Base-by-base conservation (phyloP, 257 asterid species). In the Jacaranda mimosifolia region DNA sequence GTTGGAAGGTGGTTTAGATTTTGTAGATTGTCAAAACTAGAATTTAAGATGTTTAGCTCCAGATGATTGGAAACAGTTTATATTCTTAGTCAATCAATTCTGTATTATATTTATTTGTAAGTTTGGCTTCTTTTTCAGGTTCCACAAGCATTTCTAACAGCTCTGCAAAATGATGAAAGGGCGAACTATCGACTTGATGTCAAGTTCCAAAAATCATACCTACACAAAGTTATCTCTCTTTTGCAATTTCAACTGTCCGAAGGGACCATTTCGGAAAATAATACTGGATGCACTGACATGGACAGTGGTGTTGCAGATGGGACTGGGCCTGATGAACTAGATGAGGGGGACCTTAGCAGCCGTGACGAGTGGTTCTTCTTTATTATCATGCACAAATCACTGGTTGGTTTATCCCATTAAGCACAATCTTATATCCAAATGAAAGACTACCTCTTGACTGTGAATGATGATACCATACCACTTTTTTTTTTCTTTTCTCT, bases 161-260 rank as follows among this genome's bases (percentile, higher is more conserved):
- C 98, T 65, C 78, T 95, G 82, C 98, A 89, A 87, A 93, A 90
- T 83, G 98, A 95, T 89, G 99, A 95, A 84, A 91, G 98, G 86
- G 97, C 93, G 59, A 95, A 91, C 80, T 87, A 89, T 85, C 98
- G 93, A 79, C 97, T 93, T 68, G 99, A 95, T 82, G 95, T 93
- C 84, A 95, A 95, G 91, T 95, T 95, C 85, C 99, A 95, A 89
- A 98, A 95, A 83, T 93, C 90, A 39, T 93, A 95, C 85, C 85
- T 95, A 43, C 85, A 82, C 49, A 89, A 91, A 89, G 96, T 93
- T 83, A 98, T 93, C 81, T 82, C 89, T 75, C 97, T 95, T 76
- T 83, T 95, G 87, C 97, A 95, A 77, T 95, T 98, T 80, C 86
- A 95, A 70, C 79, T 95, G 78, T 84, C 94, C 7, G 99, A 95